These are phyloP conservation scores for Taiozyma sp. DNA, from an alignment of 1,139 yeast genomes.

Conservation along the genomic window DNA sequence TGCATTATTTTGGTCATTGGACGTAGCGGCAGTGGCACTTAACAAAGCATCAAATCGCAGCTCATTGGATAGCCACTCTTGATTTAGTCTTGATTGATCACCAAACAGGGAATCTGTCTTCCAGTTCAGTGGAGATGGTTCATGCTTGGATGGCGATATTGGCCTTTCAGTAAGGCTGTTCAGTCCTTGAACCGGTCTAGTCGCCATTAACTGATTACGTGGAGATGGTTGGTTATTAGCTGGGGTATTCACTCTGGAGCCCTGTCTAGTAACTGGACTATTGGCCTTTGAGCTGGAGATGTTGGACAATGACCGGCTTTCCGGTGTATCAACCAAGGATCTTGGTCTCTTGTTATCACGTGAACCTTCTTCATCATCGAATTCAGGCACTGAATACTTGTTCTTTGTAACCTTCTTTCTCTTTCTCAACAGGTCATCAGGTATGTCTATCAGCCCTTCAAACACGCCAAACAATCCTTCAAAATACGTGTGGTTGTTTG, in stretches of 20 bases:
- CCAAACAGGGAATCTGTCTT: slow-evolving; percentile 16
- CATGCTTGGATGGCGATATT: not conserved
- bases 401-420: slow-evolving; percentile 24
- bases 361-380: slow-evolving; percentile 18
- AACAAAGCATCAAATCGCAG: slow-evolving; percentile 65
- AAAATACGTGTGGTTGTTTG: slow-evolving; percentile 47
- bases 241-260: not conserved
- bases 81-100: slow-evolving; percentile 25
- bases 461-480: slow-evolving; percentile 88
- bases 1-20: slow-evolving; percentile 48
- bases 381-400: slow-evolving; percentile 22
- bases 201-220: not conserved
- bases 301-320: not conserved
- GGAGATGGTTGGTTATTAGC: not conserved
- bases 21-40: slow-evolving; percentile 64
- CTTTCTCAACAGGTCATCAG: slow-evolving; percentile 21
- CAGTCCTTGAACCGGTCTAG: not conserved
- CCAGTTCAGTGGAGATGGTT: slow-evolving; percentile 2
- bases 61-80: slow-evolving; percentile 67
- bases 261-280: not conserved
- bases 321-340: not conserved
- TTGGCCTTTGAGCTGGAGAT: not conserved
- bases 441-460: slow-evolving; percentile 25
- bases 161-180: not conserved
- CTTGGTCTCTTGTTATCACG: not conserved